A percentile compares a stretch with the other conserved stretches of the same genome.
phyloP scores from a whole-genome alignment of 345 rosid species.

The Sonneratia caseolaris region DNA sequence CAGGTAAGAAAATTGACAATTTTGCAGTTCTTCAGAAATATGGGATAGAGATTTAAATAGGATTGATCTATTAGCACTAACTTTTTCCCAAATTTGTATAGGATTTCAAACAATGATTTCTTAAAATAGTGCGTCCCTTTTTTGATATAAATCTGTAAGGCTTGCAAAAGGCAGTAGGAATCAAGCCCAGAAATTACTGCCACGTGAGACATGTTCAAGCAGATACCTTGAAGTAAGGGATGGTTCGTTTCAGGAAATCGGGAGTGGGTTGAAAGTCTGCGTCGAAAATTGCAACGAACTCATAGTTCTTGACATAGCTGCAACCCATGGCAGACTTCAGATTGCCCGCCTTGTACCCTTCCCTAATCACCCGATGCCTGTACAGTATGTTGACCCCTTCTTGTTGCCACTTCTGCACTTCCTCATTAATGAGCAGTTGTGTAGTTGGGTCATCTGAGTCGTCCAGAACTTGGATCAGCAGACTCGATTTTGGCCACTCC shows the following conservation, averaged over 20 bases:
- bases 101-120: not conserved
- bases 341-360: slow-evolving; percentile 96
- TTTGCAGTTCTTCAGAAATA: not conserved
- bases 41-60: not conserved
- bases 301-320: slow-evolving; percentile 79
- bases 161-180: not conserved
- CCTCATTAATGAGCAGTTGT: slow-evolving; percentile 68
- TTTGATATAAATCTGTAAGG: too few species aligned
- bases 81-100: not conserved
- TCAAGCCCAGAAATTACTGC: not conserved
- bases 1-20: not conserved
- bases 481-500: slow-evolving; percentile 85
- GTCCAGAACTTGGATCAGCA: slow-evolving; percentile 74
- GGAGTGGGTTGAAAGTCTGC: slow-evolving; percentile 91
- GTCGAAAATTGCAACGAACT: slow-evolving; percentile 88
- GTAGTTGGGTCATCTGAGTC: slow-evolving; percentile 82
- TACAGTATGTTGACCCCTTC: slow-evolving; percentile 74
- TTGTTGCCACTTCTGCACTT: slow-evolving; percentile 82
- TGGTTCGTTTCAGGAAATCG: slow-evolving; percentile 71
- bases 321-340: slow-evolving; percentile 95
- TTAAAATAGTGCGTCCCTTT: too few species aligned
- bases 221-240: slow-evolving; percentile 71
- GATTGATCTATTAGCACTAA: not conserved
- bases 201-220: not conserved
- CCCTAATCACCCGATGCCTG: slow-evolving; percentile 72